Conservation (phyloP, 805 yeast genomes). For the Myxozyma monticola region DNA sequence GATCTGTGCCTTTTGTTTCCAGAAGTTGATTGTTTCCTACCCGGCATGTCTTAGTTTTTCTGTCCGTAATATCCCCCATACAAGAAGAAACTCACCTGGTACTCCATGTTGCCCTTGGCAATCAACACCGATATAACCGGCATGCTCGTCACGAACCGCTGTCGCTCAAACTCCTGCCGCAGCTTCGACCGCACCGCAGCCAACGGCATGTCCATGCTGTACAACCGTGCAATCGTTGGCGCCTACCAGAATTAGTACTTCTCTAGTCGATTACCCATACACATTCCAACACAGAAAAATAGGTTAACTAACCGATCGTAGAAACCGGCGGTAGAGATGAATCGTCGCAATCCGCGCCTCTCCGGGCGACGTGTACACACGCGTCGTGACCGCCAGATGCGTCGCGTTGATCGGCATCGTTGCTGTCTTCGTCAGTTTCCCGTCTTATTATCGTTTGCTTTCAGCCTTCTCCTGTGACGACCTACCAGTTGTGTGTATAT, state of each 20-base stretch:
- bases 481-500: no score
- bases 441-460: no score
- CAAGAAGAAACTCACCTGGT: constrained; percentile 50
- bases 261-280: neutral
- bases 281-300: neutral
- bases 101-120: constrained; percentile 87
- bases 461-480: no score
- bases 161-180: constrained; percentile 87
- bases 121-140: constrained; percentile 66
- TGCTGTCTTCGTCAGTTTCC: neutral
- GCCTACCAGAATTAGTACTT: no score
- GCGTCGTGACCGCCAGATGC: constrained; percentile 80
- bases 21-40: constrained; percentile 72
- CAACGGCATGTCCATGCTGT: constrained; percentile 74
- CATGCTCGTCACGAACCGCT: constrained; percentile 68
- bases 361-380: constrained; percentile 57
- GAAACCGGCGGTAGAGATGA: constrained; percentile 69
- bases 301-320: constrained; percentile 48
- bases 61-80: neutral
- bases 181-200: constrained; percentile 77
- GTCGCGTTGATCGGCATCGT: constrained; percentile 68
- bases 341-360: constrained; percentile 67
- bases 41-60: no score
- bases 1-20: constrained; percentile 87
- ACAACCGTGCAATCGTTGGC: constrained; percentile 59